Evolutionary conservation across 495 filamentous ascomycete genomes (phyloP), one percentile per base, ranked within the genome.

Genomic region (Hyphodiscus hymeniophilus): DNA sequence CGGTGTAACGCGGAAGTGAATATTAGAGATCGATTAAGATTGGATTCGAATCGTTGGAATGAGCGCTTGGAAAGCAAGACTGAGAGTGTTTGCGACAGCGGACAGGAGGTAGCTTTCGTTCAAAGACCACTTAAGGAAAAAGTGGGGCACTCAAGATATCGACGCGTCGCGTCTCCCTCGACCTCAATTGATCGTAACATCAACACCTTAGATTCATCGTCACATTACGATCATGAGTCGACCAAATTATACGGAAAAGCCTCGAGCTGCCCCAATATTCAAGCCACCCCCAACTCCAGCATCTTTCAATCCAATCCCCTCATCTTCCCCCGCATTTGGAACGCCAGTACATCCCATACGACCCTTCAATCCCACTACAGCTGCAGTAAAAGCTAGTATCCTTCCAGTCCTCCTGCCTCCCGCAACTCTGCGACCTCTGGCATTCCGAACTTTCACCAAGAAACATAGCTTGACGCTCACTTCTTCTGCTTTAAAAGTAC

Each of bases 401-500:
- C 71, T 97, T 5, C 87, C 92, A 11, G 89, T 98, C 45, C 64
- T 91, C 28, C 84, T 98, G 24, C 89, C 89, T 15, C 84, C 89
- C 3, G 79, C 85, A 18, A 91, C 87, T 0, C 72, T 98, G 28
- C 79, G 92, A 54, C 94, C 92, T 5, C 72, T 96, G 28, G 92
- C 92, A 33, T 97, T 98, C 62, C 84, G 92, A 32, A 91, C 87
- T 0, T 94, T 98, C 55, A 98, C 92, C 6, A 94, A 95, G 67
- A 98, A 98, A 58, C 88, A 98, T 65, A 91, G 90, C 61, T 73
- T 98, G 31, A 97, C 89, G 0, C 81, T 98, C 32, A 95, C 87
- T 3, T 91, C 91, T 0, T 76, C 89, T 7, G 87, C 92, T 0
- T 73, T 98, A 1, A 79, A 89, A 62, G 77, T 82, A 8, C 71